Base-by-base conservation (phyloP, 371 early-diverging fungal genomes). In the Mortierella sp. region DNA sequence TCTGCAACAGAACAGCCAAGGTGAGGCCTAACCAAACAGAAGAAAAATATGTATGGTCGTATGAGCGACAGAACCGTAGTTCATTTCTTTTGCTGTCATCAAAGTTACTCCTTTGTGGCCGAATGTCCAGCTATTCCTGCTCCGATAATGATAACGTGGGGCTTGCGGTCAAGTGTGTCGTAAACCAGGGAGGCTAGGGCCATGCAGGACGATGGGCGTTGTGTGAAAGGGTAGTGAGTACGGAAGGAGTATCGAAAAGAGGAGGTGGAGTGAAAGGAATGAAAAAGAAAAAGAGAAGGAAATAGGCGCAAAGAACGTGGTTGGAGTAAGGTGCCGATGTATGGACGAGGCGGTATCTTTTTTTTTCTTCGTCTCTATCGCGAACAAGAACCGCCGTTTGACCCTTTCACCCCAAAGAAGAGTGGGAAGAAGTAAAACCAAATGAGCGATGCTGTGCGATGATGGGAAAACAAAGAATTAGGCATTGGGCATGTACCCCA, bases 121-220 rank as follows among this genome's bases (percentile, higher is more conserved):
- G 24, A 7, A 21, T 21, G 8, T 10, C 72, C 72, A 11, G 49
- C 72, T 2, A 72, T 16, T 51, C 72, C 72, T 21, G 72, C 72
- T 0, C 72, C 72, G 8, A 72, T 51, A 35, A 72, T 72, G 24
- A 54, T 49, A 44, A 54, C 72, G 11, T 72, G 35, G 16, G 75
- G 75, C 8, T 18, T 75, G 14, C 43, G 38, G 43, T 41, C 24
- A 41, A 21, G 21, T 24, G 38, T 38, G 38, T 68, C 68, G 68
- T 41, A 41, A 0, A 21, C 68, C 5, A n/a, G 68, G 6, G 7
- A n/a, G 38, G 3, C 10, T 2, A 4, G 38, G 41, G 68, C 68
- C 38, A 4, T 68, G 21, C 10, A 35, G 7, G 24, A 38, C 4
- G 18, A 38, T 21, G 6, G 38, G 6, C 41, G 41, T 68, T 41